A percentile compares a stretch with the other conserved stretches of the same genome.
Evolutionary conservation across 805 yeast species (phyloP).

Genomic region (Cyberlindnera saturnus): DNA sequence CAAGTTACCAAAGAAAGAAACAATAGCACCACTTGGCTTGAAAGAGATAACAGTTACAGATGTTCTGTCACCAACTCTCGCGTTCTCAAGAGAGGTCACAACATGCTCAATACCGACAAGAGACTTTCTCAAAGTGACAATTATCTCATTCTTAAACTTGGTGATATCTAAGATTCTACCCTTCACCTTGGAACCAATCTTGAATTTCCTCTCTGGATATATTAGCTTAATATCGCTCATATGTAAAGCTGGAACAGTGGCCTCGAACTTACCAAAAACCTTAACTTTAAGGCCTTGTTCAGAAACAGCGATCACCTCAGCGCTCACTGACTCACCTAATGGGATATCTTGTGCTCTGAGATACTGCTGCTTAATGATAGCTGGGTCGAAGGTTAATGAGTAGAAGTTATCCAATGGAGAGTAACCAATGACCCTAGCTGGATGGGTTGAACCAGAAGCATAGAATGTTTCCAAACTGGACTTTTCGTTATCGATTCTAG

Average conservation of each 20-base stretch:
- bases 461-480: conserved; percentile 40
- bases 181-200: conserved; percentile 73
- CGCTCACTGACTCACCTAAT: conserved; percentile 57
- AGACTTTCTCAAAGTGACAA: conserved; percentile 77
- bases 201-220: conserved; percentile 90
- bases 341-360: conserved; percentile 69
- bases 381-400: conserved; percentile 63
- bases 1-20: conserved; percentile 74
- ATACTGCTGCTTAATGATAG: conserved; percentile 56
- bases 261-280: conserved; percentile 63
- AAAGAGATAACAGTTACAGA: conserved; percentile 71
- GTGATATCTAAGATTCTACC: conserved; percentile 60
- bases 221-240: conserved; percentile 78
- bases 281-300: conserved; percentile 65
- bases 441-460: conserved; percentile 58
- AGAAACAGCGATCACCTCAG: conserved; percentile 47
- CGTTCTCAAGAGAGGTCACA: conserved; percentile 42
- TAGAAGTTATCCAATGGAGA: conserved; percentile 61
- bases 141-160: conserved; percentile 39
- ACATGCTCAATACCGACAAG: conserved; percentile 49
- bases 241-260: conserved; percentile 66
- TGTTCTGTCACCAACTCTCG: conserved; percentile 48
- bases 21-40: conserved; percentile 71
- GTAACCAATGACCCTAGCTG: conserved; percentile 73
- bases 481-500: conserved; percentile 51